phyloP scores from a whole-genome alignment of 2,329 filamentous ascomycete species.

The Trichoderma sp. region DNA sequence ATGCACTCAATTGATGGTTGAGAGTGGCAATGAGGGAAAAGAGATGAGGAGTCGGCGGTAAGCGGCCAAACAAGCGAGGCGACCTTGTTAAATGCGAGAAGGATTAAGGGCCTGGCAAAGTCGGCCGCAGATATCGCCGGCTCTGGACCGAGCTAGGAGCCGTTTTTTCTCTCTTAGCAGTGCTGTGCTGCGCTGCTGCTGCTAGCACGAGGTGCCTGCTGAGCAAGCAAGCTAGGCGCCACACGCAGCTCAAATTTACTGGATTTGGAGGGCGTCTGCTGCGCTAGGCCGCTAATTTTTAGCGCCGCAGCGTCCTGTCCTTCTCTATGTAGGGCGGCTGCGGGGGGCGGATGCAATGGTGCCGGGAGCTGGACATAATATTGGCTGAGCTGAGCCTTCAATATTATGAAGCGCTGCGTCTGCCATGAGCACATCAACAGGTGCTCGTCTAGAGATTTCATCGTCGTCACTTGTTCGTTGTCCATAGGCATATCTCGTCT shows the following conservation, averaged over 20 bases:
- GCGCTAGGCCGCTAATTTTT: constrained; percentile 19
- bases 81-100: constrained; percentile 19
- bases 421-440: neutral
- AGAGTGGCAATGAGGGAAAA: neutral
- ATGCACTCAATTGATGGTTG: neutral
- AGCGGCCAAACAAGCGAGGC: constrained; percentile 20
- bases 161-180: neutral
- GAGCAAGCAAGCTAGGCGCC: constrained; percentile 15
- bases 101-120: constrained; percentile 11
- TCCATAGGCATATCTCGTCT: neutral
- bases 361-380: neutral
- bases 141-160: constrained; percentile 15
- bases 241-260: constrained; percentile 11
- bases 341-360: neutral
- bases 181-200: neutral
- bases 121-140: constrained; percentile 22
- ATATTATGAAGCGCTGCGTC: neutral
- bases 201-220: constrained; percentile 9
- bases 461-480: neutral
- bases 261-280: constrained; percentile 19
- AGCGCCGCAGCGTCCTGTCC: constrained; percentile 4
- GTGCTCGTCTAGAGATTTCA: neutral
- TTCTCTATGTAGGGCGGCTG: constrained; percentile 12
- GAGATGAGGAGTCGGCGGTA: constrained; percentile 23
- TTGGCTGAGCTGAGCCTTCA: neutral